These are phyloP conservation scores for Pseudoperonospora humuli DNA, from an alignment of 352 stramenopile species.

Conservation along the genomic window DNA sequence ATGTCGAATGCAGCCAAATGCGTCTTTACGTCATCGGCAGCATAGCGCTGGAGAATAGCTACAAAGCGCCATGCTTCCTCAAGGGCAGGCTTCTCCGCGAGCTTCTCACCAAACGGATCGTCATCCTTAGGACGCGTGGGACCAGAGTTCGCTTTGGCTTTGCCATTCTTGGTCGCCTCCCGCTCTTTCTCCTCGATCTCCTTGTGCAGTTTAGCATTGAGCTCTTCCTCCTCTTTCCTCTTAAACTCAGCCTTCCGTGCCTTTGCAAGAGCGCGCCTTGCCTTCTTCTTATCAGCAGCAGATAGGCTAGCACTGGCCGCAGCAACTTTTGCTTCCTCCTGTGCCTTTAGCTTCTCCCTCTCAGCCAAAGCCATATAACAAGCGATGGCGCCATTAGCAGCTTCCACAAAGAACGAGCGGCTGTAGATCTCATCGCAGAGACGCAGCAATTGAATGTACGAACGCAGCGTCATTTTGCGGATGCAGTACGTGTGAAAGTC, in stretches of 20 bases:
- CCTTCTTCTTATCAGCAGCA: conserved; percentile 90
- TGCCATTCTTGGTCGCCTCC: conserved; percentile 54
- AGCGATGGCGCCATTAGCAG: conserved; percentile 83
- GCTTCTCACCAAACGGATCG: conserved; percentile 66
- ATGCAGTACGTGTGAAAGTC: conserved; percentile 99
- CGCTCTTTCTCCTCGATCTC: conserved; percentile 67
- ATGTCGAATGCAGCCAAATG: conserved; percentile 74
- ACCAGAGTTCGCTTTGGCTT: conserved; percentile 58
- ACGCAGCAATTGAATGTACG: conserved; percentile 92
- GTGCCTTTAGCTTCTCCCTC: conserved; percentile 35
- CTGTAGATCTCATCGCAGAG: conserved; percentile 91
- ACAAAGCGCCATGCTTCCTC: conserved; percentile 78
- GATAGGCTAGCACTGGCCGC: conserved; percentile 82
- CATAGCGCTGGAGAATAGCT: conserved; percentile 58
- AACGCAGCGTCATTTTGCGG: conserved; percentile 94
- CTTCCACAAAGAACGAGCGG: conserved; percentile 83
- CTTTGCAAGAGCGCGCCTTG: conserved; percentile 83
- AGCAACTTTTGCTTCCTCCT: conserved; percentile 21
- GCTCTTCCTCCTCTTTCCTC: conserved; percentile 66
- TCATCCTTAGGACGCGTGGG: conserved; percentile 45
- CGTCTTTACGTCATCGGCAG: conserved; percentile 46
- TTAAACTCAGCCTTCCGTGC: conserved; percentile 87
- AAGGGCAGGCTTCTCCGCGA: conserved; percentile 54
- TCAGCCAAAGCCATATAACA: conserved; percentile 87
- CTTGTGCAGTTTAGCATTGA: conserved; percentile 70